Evolutionary conservation across 2,329 filamentous ascomycete genomes (phyloP), one percentile per base, ranked within the genome.

Genomic region (Teratosphaeria zuluensis): DNA sequence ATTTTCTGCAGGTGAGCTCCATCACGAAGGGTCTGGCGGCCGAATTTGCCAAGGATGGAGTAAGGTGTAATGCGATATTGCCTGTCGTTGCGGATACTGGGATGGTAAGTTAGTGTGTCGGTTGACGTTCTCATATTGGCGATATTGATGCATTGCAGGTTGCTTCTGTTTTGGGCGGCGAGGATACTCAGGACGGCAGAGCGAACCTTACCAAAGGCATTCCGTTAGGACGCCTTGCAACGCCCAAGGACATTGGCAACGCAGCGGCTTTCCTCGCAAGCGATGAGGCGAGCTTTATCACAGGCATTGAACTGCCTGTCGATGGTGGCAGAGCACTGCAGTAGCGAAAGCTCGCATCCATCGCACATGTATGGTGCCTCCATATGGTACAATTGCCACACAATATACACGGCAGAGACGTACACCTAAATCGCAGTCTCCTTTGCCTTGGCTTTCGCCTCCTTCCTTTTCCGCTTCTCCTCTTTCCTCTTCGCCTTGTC

Each of bases 401-500:
- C 19, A 21, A 5, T 24, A 21, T 48, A 48, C 42, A 30, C 31
- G 30, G 9, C 31, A 32, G 42, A 51, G 9, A 51, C 33, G 7
- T 28, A 21, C 28, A n/a, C 6, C 42, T 48, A 53, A 8, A 14
- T 21, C 19, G 28, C 52, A n/a, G 19, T 21, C 52, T 16, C 52
- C 65, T 72, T 62, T 66, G 68, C 62, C 70, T 75, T 68, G 64
- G 72, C 51, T 57, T 73, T 73, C 59, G 62, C 63, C 56, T 68
- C 65, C 61, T 69, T 68, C 60, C 64, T 66, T 53, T 65, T 48
- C 57, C 62, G 64, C 60, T 65, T 67, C 56, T 66, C 64, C 52
- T 68, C 65, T 59, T 71, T 76, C 61, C 73, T 70, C 59, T 70
- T 72, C 56, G 67, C 71, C 61, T 66, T 70, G 60, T 74, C 71